phyloP scores from a whole-genome alignment of 2,329 filamentous ascomycete genomes.

The Dothideomycetidae sp. region DNA sequence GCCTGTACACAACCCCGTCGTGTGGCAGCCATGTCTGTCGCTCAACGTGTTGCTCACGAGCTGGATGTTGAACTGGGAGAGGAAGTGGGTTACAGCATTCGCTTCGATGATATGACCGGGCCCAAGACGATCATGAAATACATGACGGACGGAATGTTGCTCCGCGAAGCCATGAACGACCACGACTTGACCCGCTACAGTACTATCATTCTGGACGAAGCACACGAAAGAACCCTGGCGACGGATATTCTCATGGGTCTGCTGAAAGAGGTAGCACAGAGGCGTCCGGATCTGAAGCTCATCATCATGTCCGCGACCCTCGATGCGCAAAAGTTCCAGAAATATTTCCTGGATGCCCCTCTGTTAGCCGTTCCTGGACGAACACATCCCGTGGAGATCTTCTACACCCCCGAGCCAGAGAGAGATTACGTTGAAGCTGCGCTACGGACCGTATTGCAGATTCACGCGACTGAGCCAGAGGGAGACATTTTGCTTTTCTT shows the following conservation, averaged over 20 bases:
- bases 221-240: slow-evolving; percentile 91
- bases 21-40: slow-evolving; percentile 97
- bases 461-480: slow-evolving; percentile 82
- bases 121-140: slow-evolving; percentile 91
- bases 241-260: slow-evolving; percentile 97
- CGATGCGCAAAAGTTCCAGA: slow-evolving; percentile 95
- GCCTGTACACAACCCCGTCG: slow-evolving; percentile 95
- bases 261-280: slow-evolving; percentile 72
- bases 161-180: slow-evolving; percentile 93
- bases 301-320: slow-evolving; percentile 98
- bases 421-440: slow-evolving; percentile 94
- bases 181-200: slow-evolving; percentile 83
- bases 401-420: slow-evolving; percentile 93
- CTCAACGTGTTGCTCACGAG: slow-evolving; percentile 92
- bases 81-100: slow-evolving; percentile 96
- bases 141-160: slow-evolving; percentile 98
- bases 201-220: slow-evolving; percentile 96
- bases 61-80: slow-evolving; percentile 87
- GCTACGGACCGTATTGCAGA: slow-evolving; percentile 86
- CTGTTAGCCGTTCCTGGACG: slow-evolving; percentile 86
- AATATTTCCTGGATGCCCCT: slow-evolving; percentile 90
- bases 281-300: slow-evolving; percentile 84
- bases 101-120: slow-evolving; percentile 90
- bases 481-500: slow-evolving; percentile 90
- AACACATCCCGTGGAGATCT: slow-evolving; percentile 94